Evolutionary conservation across 352 stramenopile species (phyloP).

Genomic region (Pythium volutum): DNA sequence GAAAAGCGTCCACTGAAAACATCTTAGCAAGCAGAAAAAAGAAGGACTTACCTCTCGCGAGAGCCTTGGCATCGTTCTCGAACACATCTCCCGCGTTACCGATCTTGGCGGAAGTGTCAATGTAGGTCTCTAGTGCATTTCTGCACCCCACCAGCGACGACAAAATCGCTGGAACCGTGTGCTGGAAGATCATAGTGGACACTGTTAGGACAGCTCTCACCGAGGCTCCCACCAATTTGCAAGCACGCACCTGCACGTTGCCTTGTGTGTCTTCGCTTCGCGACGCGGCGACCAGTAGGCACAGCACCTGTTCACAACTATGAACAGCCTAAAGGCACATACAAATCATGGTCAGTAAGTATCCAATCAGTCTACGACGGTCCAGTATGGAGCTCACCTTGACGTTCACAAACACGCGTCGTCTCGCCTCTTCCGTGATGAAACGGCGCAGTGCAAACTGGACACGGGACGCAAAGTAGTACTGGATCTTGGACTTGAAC

Average conservation of each 20-base stretch:
- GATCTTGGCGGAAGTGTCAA: slow-evolving; percentile 69
- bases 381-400: slow-evolving; percentile 17
- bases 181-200: slow-evolving; percentile 26
- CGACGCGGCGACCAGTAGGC: slow-evolving; percentile 52
- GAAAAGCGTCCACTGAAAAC: neutral
- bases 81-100: slow-evolving; percentile 57
- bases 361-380: neutral
- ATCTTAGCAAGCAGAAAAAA: neutral
- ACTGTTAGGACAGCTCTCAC: neutral
- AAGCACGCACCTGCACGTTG: slow-evolving; percentile 64
- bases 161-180: slow-evolving; percentile 63
- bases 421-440: slow-evolving; percentile 26
- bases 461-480: slow-evolving; percentile 28
- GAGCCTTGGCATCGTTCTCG: slow-evolving; percentile 48
- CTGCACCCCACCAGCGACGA: slow-evolving; percentile 69
- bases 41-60: slow-evolving; percentile 45
- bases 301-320: slow-evolving; percentile 47
- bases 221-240: neutral
- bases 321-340: slow-evolving; percentile 41
- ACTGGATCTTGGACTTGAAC: slow-evolving; percentile 29
- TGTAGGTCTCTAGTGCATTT: slow-evolving; percentile 55
- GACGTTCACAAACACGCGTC: slow-evolving; percentile 26
- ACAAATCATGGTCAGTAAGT: neutral
- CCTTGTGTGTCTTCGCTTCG: slow-evolving; percentile 60
- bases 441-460: slow-evolving; percentile 32